These are phyloP conservation scores for Phoenix roebelenii DNA, from an alignment of 176 grass and related monocot species.

Conservation along the genomic window DNA sequence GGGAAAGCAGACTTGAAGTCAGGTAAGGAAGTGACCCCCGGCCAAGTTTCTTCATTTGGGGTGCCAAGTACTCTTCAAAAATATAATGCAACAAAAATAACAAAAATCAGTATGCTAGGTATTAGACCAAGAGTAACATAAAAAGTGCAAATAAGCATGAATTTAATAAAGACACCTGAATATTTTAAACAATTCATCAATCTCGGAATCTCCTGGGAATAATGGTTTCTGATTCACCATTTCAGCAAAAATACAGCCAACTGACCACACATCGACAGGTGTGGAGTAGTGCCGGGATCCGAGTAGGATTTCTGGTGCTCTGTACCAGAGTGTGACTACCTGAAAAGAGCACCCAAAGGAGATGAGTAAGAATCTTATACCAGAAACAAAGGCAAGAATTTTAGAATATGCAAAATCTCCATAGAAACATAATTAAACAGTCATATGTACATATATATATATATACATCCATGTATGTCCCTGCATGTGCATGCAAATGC, in stretches of 20 bases:
- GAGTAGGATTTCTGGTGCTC: conserved; percentile 88
- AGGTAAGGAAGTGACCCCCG: conserved; percentile 66
- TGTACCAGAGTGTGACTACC: conserved; percentile 96
- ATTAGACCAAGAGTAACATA: conserved; percentile 15
- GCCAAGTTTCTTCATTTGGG: conserved; percentile 89
- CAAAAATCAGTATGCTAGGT: neutral
- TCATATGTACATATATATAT: no score
- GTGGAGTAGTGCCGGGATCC: conserved; percentile 83
- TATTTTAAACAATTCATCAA: conserved; percentile 90
- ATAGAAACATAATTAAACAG: no score
- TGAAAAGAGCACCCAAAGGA: conserved; percentile 34
- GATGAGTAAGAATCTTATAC: conserved; percentile 7
- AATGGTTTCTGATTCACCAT: conserved; percentile 90
- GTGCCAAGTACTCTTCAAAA: conserved; percentile 68
- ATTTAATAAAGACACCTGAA: conserved; percentile 46
- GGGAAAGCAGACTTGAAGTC: conserved; percentile 91
- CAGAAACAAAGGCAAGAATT: neutral
- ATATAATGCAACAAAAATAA: neutral
- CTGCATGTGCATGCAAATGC: no score
- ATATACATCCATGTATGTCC: no score
- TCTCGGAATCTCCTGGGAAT: conserved; percentile 92
- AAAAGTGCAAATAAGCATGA: conserved; percentile 5
- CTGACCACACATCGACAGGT: conserved; percentile 93
- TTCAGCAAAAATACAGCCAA: conserved; percentile 95
- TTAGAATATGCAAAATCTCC: no score